A percentile compares a stretch with the other conserved stretches of the same genome.
phyloP scores from a whole-genome alignment of 2,329 filamentous ascomycete genomes.

The Beauveria asiatica region DNA sequence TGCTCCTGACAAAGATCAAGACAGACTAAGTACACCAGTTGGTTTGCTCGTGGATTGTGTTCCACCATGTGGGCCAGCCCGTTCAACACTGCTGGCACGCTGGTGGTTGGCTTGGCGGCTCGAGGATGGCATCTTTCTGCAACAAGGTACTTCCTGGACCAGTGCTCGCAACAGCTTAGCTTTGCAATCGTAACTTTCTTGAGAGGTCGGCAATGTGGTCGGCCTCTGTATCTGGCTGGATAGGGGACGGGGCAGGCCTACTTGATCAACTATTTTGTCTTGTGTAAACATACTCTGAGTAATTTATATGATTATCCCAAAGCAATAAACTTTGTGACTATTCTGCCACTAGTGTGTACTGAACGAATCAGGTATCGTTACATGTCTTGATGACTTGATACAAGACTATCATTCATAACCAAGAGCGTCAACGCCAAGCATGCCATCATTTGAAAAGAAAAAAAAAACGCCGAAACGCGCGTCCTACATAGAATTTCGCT shows the following conservation, averaged over 20 bases:
- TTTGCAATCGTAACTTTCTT: background rate
- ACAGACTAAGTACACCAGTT: background rate
- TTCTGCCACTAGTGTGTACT: background rate
- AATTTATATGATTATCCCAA: background rate
- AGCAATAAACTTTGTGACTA: background rate
- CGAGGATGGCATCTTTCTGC: background rate
- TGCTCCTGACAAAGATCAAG: slow-evolving; percentile 19
- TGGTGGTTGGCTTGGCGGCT: background rate
- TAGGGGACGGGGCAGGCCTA: background rate
- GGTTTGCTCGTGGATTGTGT: background rate
- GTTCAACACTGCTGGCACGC: slow-evolving; percentile 8
- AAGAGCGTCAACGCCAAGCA: background rate
- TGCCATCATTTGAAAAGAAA: background rate
- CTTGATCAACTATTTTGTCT: background rate
- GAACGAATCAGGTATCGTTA: background rate
- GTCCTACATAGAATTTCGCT: background rate
- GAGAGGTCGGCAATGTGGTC: background rate
- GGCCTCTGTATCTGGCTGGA: background rate
- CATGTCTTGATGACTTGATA: background rate
- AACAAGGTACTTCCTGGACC: background rate
- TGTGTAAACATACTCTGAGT: background rate
- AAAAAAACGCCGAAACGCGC: background rate
- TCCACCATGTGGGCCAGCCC: background rate
- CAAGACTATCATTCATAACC: no score
- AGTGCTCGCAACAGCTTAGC: background rate